Evolutionary conservation across 352 stramenopile species (phyloP).

Genomic region (Stramenopiles sp.): DNA sequence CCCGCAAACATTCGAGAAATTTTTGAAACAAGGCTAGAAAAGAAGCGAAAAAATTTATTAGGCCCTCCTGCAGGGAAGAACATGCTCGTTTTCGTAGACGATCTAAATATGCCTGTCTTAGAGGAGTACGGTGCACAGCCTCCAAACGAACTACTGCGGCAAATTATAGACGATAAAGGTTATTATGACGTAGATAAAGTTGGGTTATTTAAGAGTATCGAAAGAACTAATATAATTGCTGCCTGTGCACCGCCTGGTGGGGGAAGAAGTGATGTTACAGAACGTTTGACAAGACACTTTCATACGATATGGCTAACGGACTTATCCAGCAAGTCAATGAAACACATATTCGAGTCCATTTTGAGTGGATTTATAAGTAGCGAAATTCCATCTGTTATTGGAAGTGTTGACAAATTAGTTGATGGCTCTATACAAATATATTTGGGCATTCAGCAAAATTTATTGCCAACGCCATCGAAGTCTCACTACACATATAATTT

Average conservation of each 20-base stretch:
- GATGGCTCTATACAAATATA: constrained; percentile 61
- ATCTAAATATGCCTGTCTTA: constrained; percentile 73
- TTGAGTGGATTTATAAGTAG: constrained; percentile 51
- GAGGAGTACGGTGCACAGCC: constrained; percentile 75
- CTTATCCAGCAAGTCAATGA: constrained; percentile 46
- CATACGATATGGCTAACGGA: constrained; percentile 72
- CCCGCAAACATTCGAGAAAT: constrained; percentile 55
- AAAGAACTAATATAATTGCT: constrained; percentile 51
- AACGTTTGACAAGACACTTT: constrained; percentile 61
- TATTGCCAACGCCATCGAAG: constrained; percentile 67
- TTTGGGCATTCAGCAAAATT: constrained; percentile 54
- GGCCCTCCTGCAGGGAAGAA: constrained; percentile 57
- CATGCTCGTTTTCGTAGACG: constrained; percentile 68
- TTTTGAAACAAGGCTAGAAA: constrained; percentile 77
- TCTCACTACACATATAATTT: constrained; percentile 84
- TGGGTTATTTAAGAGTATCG: constrained; percentile 64
- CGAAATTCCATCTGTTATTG: constrained; percentile 42
- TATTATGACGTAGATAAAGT: constrained; percentile 76
- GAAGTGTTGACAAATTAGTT: constrained; percentile 54
- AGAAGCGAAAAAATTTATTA: constrained; percentile 79
- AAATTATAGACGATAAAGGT: constrained; percentile 63
- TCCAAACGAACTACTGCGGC: constrained; percentile 64
- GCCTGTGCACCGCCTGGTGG: constrained; percentile 68
- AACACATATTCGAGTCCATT: constrained; percentile 68
- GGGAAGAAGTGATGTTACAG: constrained; percentile 63